These are phyloP conservation scores for Pontederia crassipes DNA, from an alignment of 176 grass and related monocot genomes.

Conservation along the genomic window DNA sequence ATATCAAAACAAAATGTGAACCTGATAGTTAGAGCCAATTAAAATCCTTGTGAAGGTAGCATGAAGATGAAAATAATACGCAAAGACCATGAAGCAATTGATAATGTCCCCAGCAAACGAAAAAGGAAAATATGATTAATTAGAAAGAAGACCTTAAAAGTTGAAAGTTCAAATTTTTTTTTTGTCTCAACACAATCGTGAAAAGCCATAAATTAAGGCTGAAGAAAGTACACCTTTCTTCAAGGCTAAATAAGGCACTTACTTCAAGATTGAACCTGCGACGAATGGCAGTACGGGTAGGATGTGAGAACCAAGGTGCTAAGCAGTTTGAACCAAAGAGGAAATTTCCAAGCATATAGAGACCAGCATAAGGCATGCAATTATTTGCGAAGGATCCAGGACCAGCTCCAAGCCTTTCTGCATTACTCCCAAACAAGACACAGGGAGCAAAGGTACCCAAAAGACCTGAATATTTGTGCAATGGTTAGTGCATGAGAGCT, in stretches of 20 bases:
- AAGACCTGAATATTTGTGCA: conserved; percentile 49
- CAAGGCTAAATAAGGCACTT: conserved; percentile 20
- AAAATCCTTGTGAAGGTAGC: no score
- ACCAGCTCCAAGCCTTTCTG: conserved; percentile 52
- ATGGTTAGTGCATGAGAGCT: background rate
- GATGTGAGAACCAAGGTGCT: conserved; percentile 65
- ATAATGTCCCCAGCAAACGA: no score
- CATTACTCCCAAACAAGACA: conserved; percentile 75
- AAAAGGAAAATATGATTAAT: no score
- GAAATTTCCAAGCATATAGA: conserved; percentile 61
- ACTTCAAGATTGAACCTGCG: conserved; percentile 71
- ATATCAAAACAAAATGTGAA: no score
- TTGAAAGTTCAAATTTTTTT: no score
- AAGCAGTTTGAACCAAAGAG: conserved; percentile 93
- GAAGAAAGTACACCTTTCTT: background rate
- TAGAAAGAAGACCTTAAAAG: no score
- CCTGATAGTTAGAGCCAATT: no score
- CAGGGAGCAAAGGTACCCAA: conserved; percentile 73
- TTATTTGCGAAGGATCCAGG: conserved; percentile 64
- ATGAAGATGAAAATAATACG: no score
- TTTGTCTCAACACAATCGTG: no score
- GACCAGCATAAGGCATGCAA: conserved; percentile 77
- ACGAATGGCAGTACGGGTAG: conserved; percentile 68
- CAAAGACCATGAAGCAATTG: no score
- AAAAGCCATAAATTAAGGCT: background rate